phyloP scores from a whole-genome alignment of 1,139 yeast genomes.

The Diutina ranongensis region DNA sequence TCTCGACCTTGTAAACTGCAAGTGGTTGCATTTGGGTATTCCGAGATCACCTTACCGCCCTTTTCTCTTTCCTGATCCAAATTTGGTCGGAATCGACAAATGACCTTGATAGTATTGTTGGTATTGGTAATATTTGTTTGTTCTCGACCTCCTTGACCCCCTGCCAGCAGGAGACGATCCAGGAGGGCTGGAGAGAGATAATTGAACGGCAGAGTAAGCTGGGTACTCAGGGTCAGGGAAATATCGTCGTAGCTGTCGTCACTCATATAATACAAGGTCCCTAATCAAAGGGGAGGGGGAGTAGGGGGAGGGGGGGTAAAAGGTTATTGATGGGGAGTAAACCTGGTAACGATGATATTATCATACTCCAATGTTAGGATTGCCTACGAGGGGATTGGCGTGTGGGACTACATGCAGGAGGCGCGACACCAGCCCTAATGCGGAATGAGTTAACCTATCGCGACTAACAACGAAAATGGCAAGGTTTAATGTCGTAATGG shows the following conservation, averaged over 20 bases:
- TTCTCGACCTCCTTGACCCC: background rate
- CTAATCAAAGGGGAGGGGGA: too few relatives aligned
- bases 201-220: slow-evolving; percentile 5
- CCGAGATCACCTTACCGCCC: background rate
- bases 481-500: too few relatives aligned
- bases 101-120: background rate
- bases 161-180: slow-evolving; percentile 6
- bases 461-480: too few relatives aligned
- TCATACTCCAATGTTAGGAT: too few relatives aligned
- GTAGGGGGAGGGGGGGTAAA: too few relatives aligned
- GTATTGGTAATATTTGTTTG: background rate
- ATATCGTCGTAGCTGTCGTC: slow-evolving; percentile 6
- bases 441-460: background rate
- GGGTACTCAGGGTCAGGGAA: slow-evolving; percentile 3
- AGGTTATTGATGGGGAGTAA: too few relatives aligned
- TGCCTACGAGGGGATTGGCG: too few relatives aligned
- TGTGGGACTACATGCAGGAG: too few relatives aligned
- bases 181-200: background rate
- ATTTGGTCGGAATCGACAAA: slow-evolving; percentile 4
- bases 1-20: slow-evolving; percentile 2
- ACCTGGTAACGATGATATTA: too few relatives aligned
- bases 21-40: background rate
- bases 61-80: background rate
- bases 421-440: background rate
- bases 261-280: too few relatives aligned